These are phyloP conservation scores for Verbascum thapsus DNA, from an alignment of 257 asterid species.

Conservation along the genomic window DNA sequence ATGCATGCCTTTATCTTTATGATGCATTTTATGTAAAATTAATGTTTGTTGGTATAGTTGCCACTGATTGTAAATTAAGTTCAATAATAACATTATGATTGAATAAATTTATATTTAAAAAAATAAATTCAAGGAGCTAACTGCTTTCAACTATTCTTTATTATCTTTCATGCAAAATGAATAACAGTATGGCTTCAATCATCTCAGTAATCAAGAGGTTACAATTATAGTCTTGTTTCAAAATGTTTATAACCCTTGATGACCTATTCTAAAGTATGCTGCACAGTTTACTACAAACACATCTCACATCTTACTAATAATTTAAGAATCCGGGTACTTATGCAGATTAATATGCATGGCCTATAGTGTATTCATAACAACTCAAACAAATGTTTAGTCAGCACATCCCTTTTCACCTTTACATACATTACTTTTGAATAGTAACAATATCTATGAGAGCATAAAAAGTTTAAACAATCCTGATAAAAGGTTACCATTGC, in stretches of 20 bases:
- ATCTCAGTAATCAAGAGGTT: not conserved
- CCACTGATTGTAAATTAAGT: too few species aligned
- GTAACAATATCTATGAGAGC: conserved; percentile 16
- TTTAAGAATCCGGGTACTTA: not conserved
- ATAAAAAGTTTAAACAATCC: conserved; percentile 19
- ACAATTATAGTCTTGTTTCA: conserved; percentile 9
- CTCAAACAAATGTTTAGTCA: not conserved
- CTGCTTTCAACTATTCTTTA: not conserved
- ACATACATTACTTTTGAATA: not conserved
- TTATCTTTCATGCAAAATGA: conserved; percentile 17
- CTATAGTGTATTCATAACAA: not conserved
- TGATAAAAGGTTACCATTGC: conserved; percentile 68
- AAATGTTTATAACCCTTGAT: conserved; percentile 11
- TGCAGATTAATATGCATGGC: not conserved
- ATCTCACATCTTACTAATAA: conserved; percentile 2
- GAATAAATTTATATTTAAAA: too few species aligned
- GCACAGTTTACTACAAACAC: not conserved
- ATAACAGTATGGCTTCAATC: conserved; percentile 11
- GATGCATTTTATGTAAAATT: too few species aligned
- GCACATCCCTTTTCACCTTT: conserved; percentile 23
- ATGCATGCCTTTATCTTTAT: too few species aligned
- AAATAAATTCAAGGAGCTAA: conserved; percentile 23
- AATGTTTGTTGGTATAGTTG: too few species aligned
- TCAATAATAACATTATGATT: too few species aligned
- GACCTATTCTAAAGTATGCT: conserved; percentile 11